Base-by-base conservation (phyloP, 1,284 basidiomycete species). In the Sporisorium graminicola region DNA sequence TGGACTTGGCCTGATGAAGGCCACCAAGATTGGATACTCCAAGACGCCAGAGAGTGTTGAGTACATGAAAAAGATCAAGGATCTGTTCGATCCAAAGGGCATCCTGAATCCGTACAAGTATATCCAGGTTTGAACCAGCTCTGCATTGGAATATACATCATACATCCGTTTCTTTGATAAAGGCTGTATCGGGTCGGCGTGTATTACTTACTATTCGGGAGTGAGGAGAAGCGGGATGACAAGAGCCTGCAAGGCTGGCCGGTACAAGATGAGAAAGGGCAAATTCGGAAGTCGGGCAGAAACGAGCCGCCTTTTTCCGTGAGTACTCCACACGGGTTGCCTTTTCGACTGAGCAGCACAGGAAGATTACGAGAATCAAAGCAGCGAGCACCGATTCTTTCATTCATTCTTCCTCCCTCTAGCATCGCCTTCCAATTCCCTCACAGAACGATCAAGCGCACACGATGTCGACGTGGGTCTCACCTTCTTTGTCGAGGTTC, bases 1-100 rank as follows among this genome's bases (percentile, higher is more conserved):
- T 86, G 96, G 97, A 2, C 91, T 99, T 60, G 94, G 97, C 5
- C 89, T 92, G 0, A 95, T 95, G 93, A 99, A 99, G 88, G 93
- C 93, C 0, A 91, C 93, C 74, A 94, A 94, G 50, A 90, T 99
- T 37, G 90, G 90, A 40, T 99, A 98, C 87, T 93, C 93, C 9
- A 97, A 99, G 87, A 90, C 89, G 71, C 87, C 89, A 16, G 89
- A 90, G 27, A 93, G 92, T 77, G 92, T 98, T 80, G 91, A 91
- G 60, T 88, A 91, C 88, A 99, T 99, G 96, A 92, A 90, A 87
- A 91, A 89, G 86, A 91, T 99, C 84, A 98, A 98, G 87, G 85
- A 90, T n/a, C 83, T 95, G 16, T 95, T 98, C 83, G 97, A 99
- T 86, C 93, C 94, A 4, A 90, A 91, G 55, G 92, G 93, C 4